Evolutionary conservation across 163 green algal genomes (phyloP).

Genomic region (Volvox carteri): DNA sequence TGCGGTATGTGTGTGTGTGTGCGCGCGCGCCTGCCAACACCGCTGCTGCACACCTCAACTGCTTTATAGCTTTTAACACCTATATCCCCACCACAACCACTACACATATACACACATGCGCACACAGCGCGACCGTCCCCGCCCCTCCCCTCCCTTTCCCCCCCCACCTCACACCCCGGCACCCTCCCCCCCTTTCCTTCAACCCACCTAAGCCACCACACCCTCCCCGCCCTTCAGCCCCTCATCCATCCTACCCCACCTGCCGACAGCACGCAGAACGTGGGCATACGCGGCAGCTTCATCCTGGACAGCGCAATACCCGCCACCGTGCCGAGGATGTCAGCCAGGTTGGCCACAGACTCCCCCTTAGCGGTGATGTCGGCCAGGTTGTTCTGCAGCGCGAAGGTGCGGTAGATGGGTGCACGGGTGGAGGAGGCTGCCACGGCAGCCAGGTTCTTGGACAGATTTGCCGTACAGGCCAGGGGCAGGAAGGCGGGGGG

Average conservation of each 20-base stretch:
- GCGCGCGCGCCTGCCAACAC: too few species aligned
- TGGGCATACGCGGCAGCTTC: conserved; percentile 75
- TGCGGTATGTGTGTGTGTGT: too few species aligned
- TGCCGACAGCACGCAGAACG: conserved; percentile 69
- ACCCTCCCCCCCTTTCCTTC: too few species aligned
- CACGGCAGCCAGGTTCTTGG: conserved; percentile 90
- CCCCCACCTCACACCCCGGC: too few species aligned
- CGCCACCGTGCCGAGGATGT: conserved; percentile 84
- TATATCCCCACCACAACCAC: too few species aligned
- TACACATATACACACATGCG: too few species aligned
- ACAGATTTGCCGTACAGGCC: conserved; percentile 90
- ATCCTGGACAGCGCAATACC: conserved; percentile 76
- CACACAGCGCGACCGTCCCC: too few species aligned
- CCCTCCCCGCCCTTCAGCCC: neutral
- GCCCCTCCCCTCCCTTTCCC: too few species aligned
- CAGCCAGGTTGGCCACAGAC: conserved; percentile 89
- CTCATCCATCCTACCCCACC: neutral
- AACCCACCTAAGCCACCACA: too few species aligned
- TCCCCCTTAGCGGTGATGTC: conserved; percentile 73
- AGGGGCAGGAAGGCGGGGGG: conserved; percentile 82
- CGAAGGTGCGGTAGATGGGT: conserved; percentile 92
- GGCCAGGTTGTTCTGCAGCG: conserved; percentile 68
- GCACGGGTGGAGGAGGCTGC: conserved; percentile 82
- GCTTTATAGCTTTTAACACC: too few species aligned
- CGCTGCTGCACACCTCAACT: too few species aligned